phyloP scores from a whole-genome alignment of 2,329 filamentous ascomycete genomes.

The Neurospora crassa region DNA sequence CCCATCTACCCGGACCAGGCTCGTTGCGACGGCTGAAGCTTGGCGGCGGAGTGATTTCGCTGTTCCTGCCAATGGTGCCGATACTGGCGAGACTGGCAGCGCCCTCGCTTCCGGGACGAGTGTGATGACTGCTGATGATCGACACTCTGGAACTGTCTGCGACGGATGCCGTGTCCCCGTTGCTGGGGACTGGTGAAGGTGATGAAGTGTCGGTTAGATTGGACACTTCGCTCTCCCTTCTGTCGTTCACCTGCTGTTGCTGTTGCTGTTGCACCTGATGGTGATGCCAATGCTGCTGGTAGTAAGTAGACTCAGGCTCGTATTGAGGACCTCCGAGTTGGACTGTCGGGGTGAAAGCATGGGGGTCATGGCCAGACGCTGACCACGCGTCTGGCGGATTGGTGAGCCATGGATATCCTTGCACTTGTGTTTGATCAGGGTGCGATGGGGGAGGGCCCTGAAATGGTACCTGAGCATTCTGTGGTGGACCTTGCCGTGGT shows the following conservation, averaged over 20 bases:
- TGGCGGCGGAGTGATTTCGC: background rate
- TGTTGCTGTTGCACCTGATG: background rate
- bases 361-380: background rate
- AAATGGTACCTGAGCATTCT: background rate
- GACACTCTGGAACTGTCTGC: background rate
- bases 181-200: background rate
- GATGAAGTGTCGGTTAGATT: background rate
- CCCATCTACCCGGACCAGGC: background rate
- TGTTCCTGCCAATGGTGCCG: background rate
- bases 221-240: background rate
- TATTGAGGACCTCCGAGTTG: background rate
- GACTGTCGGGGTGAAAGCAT: background rate
- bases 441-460: background rate
- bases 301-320: background rate
- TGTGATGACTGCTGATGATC: background rate
- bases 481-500: background rate
- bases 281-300: background rate
- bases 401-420: background rate
- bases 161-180: background rate
- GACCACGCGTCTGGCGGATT: background rate
- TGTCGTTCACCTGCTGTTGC: background rate
- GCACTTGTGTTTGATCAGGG: background rate
- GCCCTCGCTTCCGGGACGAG: background rate
- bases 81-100: background rate
- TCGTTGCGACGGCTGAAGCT: background rate